A percentile compares a stretch with the other conserved stretches of the same genome.
phyloP scores from a whole-genome alignment of 164 flowering plant genomes.

The Vitis amurensis region DNA sequence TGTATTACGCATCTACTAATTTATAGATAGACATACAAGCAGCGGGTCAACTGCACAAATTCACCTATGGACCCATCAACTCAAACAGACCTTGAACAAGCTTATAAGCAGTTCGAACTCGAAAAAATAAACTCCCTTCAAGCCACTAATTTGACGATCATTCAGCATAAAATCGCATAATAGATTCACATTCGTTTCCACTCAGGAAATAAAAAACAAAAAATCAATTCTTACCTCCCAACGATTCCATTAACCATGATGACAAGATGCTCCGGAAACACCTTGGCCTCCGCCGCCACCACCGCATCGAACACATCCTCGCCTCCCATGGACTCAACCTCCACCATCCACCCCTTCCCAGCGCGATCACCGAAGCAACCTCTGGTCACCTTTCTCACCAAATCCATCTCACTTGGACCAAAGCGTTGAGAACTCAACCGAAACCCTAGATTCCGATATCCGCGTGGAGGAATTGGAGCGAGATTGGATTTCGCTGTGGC shows the following conservation, averaged over 20 bases:
- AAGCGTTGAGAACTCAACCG: neutral
- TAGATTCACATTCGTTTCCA: no score
- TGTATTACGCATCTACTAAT: no score
- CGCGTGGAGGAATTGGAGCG: neutral
- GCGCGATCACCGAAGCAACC: conserved; percentile 36
- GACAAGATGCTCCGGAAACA: conserved; percentile 70
- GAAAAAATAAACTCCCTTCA: no score
- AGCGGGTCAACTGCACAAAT: no score
- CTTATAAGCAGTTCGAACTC: no score
- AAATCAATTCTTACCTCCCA: conserved; percentile 62
- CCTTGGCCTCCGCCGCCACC: conserved; percentile 21
- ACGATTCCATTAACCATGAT: conserved; percentile 88
- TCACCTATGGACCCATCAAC: no score
- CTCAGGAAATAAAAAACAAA: neutral
- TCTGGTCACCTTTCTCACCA: conserved; percentile 16
- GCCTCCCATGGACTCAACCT: conserved; percentile 47
- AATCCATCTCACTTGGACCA: conserved; percentile 22
- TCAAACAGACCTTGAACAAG: no score
- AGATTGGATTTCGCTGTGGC: neutral
- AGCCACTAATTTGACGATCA: neutral
- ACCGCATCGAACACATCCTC: conserved; percentile 43
- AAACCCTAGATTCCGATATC: neutral
- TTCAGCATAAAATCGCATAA: neutral
- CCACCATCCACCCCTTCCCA: conserved; percentile 25
- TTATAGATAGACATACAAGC: no score